phyloP scores from a whole-genome alignment of 495 filamentous ascomycete species.

The Penicillium coprophilum region DNA sequence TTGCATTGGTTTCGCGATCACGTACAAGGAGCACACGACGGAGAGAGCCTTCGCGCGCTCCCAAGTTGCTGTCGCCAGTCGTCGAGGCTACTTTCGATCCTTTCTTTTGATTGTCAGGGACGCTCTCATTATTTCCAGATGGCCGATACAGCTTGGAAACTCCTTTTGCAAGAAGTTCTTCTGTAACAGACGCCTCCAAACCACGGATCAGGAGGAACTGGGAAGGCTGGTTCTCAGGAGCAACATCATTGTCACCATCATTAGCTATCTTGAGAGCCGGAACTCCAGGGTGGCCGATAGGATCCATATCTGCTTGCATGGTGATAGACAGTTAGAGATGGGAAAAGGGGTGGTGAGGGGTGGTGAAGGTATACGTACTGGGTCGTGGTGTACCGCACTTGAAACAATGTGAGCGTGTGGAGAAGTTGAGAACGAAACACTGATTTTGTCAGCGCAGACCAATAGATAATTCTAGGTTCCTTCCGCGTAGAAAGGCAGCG shows the following conservation, averaged over 20 bases:
- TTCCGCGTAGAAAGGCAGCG: background rate
- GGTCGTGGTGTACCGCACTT: constrained; percentile 70
- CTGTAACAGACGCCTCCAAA: constrained; percentile 70
- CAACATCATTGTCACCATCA: constrained; percentile 79
- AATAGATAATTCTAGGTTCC: background rate
- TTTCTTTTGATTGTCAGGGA: constrained; percentile 44
- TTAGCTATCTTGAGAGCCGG: constrained; percentile 48
- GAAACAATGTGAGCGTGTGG: constrained; percentile 67
- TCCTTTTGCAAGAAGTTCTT: constrained; percentile 75
- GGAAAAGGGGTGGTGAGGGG: background rate
- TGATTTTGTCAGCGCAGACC: constrained; percentile 30
- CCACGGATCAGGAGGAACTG: constrained; percentile 79
- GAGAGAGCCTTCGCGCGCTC: constrained; percentile 74
- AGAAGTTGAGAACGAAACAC: constrained; percentile 73
- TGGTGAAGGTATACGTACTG: constrained; percentile 49
- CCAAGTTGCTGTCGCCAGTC: constrained; percentile 67
- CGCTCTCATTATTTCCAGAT: constrained; percentile 21
- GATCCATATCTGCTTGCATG: constrained; percentile 21
- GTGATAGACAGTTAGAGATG: constrained; percentile 26
- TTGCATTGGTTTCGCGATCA: constrained; percentile 70
- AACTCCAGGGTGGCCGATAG: constrained; percentile 33
- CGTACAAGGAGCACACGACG: constrained; percentile 77
- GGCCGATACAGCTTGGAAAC: constrained; percentile 75
- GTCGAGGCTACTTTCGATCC: constrained; percentile 71
- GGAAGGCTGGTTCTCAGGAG: constrained; percentile 69